These are phyloP conservation scores for Blastobotrys chiropterorum DNA, from an alignment of 805 yeast genomes.

Conservation along the genomic window DNA sequence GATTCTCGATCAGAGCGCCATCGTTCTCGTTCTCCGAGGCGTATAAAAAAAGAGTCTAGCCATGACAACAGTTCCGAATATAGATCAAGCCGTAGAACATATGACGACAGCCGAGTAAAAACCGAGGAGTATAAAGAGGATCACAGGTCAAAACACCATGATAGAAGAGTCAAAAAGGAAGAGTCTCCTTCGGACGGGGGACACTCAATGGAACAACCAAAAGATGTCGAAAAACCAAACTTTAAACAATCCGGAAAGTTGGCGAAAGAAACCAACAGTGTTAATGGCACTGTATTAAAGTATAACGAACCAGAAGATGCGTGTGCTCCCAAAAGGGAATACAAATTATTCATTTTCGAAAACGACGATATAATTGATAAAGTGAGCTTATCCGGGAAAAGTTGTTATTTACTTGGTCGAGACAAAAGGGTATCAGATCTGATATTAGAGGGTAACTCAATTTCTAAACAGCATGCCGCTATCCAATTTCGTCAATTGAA, in stretches of 20 bases:
- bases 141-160: not conserved
- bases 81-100: not conserved
- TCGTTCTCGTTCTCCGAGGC: not conserved
- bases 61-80: not conserved
- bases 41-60: not conserved
- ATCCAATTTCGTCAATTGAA: conserved; percentile 36
- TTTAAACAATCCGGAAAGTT: conserved; percentile 40
- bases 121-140: not conserved
- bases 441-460: conserved; percentile 31
- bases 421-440: conserved; percentile 34
- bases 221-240: conserved; percentile 25
- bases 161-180: not conserved
- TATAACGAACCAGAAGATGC: conserved; percentile 33
- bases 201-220: not conserved
- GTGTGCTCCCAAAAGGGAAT: conserved; percentile 23
- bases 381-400: conserved; percentile 25
- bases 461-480: conserved; percentile 46
- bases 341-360: conserved; percentile 29
- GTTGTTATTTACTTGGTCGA: conserved; percentile 35
- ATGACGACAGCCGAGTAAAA: not conserved
- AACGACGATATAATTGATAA: conserved; percentile 22
- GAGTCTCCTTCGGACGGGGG: too few species aligned
- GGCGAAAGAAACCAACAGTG: conserved; percentile 30
- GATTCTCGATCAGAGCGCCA: not conserved
- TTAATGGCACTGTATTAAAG: conserved; percentile 33